Percentiles rank a stretch among this genome's conserved stretches.
phyloP scores from a whole-genome alignment of 1,284 basidiomycete genomes.

The Jaminaea rosea region DNA sequence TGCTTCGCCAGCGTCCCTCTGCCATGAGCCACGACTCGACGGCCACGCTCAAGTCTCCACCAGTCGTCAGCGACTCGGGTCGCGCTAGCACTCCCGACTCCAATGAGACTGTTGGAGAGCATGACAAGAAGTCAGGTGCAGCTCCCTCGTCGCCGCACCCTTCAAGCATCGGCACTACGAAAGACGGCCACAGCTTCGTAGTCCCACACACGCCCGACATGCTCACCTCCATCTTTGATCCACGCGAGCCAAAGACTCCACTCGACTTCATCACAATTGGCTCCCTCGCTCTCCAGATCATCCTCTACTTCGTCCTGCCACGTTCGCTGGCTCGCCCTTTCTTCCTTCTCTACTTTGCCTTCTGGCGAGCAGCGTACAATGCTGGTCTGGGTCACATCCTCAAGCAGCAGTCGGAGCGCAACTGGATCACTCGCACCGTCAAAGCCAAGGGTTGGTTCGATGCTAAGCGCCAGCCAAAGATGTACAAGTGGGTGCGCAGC shows the following conservation, averaged over 20 bases:
- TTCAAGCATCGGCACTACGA: not conserved
- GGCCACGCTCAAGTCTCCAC: too few species aligned
- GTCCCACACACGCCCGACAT: slow-evolving; percentile 95
- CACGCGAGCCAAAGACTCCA: slow-evolving; percentile 78
- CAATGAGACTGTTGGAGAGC: not conserved
- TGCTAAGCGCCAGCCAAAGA: slow-evolving; percentile 56
- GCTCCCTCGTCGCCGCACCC: not conserved
- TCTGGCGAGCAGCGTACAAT: slow-evolving; percentile 89
- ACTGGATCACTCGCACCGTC: slow-evolving; percentile 79
- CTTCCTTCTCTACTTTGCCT: slow-evolving; percentile 77
- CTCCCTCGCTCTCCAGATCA: slow-evolving; percentile 67
- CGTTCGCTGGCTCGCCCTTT: slow-evolving; percentile 52
- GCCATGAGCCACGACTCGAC: too few species aligned
- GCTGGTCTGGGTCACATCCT: slow-evolving; percentile 86
- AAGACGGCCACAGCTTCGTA: slow-evolving; percentile 59
- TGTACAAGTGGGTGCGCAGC: slow-evolving; percentile 71
- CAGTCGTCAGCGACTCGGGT: too few species aligned
- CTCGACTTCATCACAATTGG: slow-evolving; percentile 77
- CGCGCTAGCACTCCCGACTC: too few species aligned
- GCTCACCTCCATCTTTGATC: slow-evolving; percentile 79
- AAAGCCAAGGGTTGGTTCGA: slow-evolving; percentile 80
- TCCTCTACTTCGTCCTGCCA: slow-evolving; percentile 61
- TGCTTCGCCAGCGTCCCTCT: too few species aligned
- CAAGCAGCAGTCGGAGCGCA: slow-evolving; percentile 83
- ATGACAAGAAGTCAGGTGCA: too few species aligned